Percentiles rank a stretch among this genome's conserved stretches.
phyloP scores from a whole-genome alignment of 805 yeast species.

The Clavispora carvajalis region DNA sequence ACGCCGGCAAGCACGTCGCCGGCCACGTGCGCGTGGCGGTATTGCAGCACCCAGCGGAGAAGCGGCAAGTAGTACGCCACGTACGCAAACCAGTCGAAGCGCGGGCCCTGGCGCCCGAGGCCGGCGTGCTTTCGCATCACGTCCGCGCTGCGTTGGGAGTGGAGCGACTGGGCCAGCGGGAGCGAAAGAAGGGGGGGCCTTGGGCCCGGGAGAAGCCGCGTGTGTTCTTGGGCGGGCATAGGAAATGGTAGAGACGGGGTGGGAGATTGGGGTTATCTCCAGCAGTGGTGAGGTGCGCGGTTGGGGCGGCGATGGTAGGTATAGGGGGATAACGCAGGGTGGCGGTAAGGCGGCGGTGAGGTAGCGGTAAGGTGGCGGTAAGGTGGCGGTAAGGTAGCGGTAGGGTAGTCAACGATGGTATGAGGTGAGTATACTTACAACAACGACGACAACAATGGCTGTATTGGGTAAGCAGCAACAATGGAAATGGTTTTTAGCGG shows the following conservation, averaged over 20 bases:
- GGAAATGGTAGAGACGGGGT: not conserved
- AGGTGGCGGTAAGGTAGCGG: too few species aligned
- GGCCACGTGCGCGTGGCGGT: constrained; percentile 11
- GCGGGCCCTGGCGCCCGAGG: constrained; percentile 3
- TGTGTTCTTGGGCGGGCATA: constrained; percentile 4
- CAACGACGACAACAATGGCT: too few species aligned
- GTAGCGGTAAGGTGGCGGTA: too few species aligned
- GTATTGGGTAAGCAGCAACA: too few species aligned
- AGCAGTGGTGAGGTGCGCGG: too few species aligned
- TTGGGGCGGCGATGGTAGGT: too few species aligned
- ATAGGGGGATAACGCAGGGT: too few species aligned
- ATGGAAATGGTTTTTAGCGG: too few species aligned
- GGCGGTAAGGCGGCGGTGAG: too few species aligned
- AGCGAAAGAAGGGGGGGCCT: constrained; percentile 26
- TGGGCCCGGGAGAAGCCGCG: constrained; percentile 4
- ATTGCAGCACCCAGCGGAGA: constrained; percentile 27
- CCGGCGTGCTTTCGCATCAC: constrained; percentile 15
- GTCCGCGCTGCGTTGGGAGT: constrained; percentile 11
- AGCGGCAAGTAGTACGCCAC: constrained; percentile 29
- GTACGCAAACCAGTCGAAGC: constrained; percentile 22
- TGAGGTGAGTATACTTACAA: too few species aligned
- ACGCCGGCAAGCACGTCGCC: constrained; percentile 32
- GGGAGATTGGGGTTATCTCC: not conserved
- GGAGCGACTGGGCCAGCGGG: constrained; percentile 23
- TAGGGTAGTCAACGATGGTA: too few species aligned